Evolutionary conservation across 2,329 filamentous ascomycete genomes (phyloP), one percentile per base, ranked within the genome.

Genomic region (Trichoderma sp.): DNA sequence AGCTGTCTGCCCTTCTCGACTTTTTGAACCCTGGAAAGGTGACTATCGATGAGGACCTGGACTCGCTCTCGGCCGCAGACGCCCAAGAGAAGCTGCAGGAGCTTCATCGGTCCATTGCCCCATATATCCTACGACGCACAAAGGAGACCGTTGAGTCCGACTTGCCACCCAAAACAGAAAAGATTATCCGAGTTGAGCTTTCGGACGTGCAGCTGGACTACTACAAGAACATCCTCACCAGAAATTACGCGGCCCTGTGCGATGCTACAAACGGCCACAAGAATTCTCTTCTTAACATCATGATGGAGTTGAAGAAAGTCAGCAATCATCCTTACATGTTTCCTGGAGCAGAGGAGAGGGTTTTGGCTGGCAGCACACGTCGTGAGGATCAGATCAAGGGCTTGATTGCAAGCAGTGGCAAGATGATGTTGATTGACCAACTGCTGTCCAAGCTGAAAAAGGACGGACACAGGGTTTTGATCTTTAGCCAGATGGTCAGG

Each of bases 261-360:
- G 92, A 97, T 75, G 94, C 93, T 54, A 90, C 90, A 53, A 92
- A 89, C 69, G 95, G 94, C 6, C 92, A 96, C 78, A 98, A 97
- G 79, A 94, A 97, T 72, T 98, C 94, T 0, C 82, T 99, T 15
- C 83, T 99, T 71, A 99, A 99, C 79, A 95, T 99, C 77, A 97
- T 99, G 88, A 99, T 99, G 95, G 95, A 99, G 79, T 80, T 99
- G 75, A 99, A 99, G 83, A 99, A 99, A 80, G 93, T 95, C 77
- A 98, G 94, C 81, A 99, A 99, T 75, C 95, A 99, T 76, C 94
- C 95, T 1, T 97, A 97, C 81, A 96, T 99, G 90, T 98, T 99
- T 73, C 91, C 92, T 2, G 94, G 93, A 70, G 94, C 93, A 2
- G 95, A 99, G 77, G 92, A 97, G 68, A 92, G 91, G 72, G 92